Evolutionary conservation across 176 grass and related monocot genomes (phyloP), one percentile per base, ranked within the genome.

Genomic region (Thalia dealbata): DNA sequence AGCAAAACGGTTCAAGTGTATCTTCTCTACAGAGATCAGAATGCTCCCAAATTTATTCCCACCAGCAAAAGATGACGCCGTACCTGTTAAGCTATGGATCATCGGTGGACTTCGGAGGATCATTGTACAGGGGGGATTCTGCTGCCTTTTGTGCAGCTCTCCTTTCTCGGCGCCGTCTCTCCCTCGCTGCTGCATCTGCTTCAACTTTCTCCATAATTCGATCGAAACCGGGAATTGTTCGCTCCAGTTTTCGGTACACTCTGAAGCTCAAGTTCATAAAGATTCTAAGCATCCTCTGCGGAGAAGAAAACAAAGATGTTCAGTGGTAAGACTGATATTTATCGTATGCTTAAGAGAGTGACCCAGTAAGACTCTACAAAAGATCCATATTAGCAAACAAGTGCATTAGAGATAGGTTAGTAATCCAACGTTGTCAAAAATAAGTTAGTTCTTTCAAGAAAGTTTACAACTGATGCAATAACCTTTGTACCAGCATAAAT

Each of bases 251-350:
- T 23, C 19, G 50, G 67, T 61, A 71, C 10, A 79, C 55, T 79
- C 77, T 60, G 67, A 62, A 71, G 77, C 77, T 79, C 55, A 79
- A 41, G 41, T 71, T 79, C 38, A 32, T 50, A 50, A 79, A 79
- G 52, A 79, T 79, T 62, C 67, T 70, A 50, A 50, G 61, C 38
- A 79, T 10, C 35, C 54, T 71, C 77, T 79, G 77, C 23, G 7
- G 16, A 38, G 3, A 52, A n/a, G n/a, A n/a, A n/a, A n/a, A n/a
- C n/a, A n/a, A 68, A 24, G 12, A 45, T 68, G 18, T 43, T 45
- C 12, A 56, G 11, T 27, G 16, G 14, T 50, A 8, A 48, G 35
- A 48, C 18, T 19, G 14, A 45, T 42, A 14, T 29, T 48, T 28
- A 18, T 29, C 16, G 38, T 55, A 18, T 3, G 5, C 2, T 22